Evolutionary conservation across 352 stramenopile species (phyloP).

Genomic region (Aphanomyces invadans): DNA sequence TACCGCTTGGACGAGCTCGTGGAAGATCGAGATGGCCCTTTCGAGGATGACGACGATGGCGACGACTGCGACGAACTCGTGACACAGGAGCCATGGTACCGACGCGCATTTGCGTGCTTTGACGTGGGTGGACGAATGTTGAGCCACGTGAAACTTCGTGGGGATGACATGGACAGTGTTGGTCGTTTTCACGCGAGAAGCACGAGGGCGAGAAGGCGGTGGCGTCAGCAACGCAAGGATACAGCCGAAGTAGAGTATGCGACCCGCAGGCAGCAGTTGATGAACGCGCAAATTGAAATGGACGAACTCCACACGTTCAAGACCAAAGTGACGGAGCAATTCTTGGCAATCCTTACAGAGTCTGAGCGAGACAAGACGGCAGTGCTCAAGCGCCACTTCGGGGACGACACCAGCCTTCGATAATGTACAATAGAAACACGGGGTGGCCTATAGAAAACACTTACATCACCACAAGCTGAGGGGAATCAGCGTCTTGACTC

Average conservation of each 20-base stretch:
- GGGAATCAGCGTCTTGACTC: too few species aligned
- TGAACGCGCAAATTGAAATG: constrained; percentile 48
- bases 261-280: background rate
- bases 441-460: too few species aligned
- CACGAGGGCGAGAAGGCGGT: too few species aligned
- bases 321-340: constrained; percentile 61
- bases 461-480: too few species aligned
- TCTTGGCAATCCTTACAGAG: constrained; percentile 58
- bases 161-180: too few species aligned
- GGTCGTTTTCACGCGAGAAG: too few species aligned
- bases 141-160: too few species aligned
- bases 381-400: constrained; percentile 30
- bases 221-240: too few species aligned
- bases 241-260: background rate
- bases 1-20: constrained; percentile 58
- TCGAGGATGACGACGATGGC: constrained; percentile 4
- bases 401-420: background rate
- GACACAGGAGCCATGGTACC: background rate
- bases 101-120: constrained; percentile 13
- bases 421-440: too few species aligned
- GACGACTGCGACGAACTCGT: background rate
- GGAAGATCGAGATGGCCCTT: too few species aligned
- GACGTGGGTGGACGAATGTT: background rate
- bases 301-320: constrained; percentile 72
- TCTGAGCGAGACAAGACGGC: constrained; percentile 63